Conservation (phyloP, 2,329 filamentous ascomycete genomes). For the Albophoma yamanashiensis region DNA sequence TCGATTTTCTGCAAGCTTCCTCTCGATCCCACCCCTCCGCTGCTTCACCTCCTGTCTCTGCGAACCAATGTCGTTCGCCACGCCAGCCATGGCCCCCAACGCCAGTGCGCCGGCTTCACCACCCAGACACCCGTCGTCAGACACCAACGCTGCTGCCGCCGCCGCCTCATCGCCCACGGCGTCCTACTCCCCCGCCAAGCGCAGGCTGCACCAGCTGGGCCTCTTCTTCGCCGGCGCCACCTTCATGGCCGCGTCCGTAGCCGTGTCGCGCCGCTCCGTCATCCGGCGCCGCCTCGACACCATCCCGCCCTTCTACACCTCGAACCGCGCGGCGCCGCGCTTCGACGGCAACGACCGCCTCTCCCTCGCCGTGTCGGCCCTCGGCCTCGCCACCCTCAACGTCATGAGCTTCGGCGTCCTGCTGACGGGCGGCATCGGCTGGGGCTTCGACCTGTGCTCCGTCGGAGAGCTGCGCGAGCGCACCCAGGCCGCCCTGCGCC, state of each 20-base stretch:
- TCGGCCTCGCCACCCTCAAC: conserved; percentile 81
- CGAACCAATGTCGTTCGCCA: neutral
- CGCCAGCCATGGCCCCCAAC: neutral
- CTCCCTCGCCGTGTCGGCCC: conserved; percentile 68
- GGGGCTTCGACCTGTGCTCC: conserved; percentile 65
- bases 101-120: neutral
- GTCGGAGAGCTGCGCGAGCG: conserved; percentile 51
- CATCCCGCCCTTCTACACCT: conserved; percentile 62
- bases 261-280: conserved; percentile 63
- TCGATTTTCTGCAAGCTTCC: neutral
- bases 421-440: conserved; percentile 61
- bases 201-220: conserved; percentile 48
- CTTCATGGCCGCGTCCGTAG: conserved; percentile 62
- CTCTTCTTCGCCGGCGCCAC: conserved; percentile 65
- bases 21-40: neutral
- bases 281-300: conserved; percentile 48
- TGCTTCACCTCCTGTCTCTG: neutral
- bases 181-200: conserved; percentile 22
- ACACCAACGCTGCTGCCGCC: neutral
- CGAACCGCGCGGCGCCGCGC: conserved; percentile 29
- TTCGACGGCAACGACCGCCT: conserved; percentile 19
- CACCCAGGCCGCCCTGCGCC: conserved; percentile 33
- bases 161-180: neutral
- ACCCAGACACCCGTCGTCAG: neutral
- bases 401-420: conserved; percentile 68